Conservation (phyloP, 2,329 filamentous ascomycete genomes). For the Pleomassaria siparia region DNA sequence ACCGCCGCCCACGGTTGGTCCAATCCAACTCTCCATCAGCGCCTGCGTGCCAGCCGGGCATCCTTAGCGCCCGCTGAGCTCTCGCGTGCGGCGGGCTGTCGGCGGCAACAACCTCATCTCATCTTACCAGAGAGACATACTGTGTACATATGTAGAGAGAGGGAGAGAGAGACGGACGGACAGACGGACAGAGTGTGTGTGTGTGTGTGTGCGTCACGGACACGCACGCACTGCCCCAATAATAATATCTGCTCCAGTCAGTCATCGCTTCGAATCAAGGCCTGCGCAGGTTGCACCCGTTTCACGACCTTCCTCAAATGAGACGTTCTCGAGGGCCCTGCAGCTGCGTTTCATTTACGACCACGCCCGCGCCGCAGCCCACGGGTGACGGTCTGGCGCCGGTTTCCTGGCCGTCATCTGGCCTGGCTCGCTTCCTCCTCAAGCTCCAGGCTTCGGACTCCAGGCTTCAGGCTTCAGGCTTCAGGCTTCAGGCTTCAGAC, state of each 20-base stretch:
- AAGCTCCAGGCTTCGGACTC: too few species aligned
- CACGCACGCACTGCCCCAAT: conserved; percentile 8
- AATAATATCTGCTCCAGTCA: conserved; percentile 2
- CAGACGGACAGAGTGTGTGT: too few species aligned
- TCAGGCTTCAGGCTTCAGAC: too few species aligned
- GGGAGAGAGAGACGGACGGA: too few species aligned
- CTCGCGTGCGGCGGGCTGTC: too few species aligned
- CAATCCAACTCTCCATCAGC: neutral
- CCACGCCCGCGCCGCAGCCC: conserved; percentile 1
- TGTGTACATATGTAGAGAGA: too few species aligned
- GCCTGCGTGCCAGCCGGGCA: neutral
- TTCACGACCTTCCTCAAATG: conserved; percentile 19
- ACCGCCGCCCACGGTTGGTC: conserved; percentile 2
- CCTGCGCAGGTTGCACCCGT: conserved; percentile 9
- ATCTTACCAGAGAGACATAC: neutral
- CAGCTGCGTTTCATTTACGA: conserved; percentile 12
- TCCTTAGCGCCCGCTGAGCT: conserved; percentile 3
- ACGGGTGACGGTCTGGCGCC: neutral
- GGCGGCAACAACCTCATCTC: conserved; percentile 12
- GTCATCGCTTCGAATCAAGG: conserved; percentile 9
- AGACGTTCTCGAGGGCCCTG: conserved; percentile 2
- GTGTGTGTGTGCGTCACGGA: too few species aligned
- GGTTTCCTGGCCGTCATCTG: conserved; percentile 2
- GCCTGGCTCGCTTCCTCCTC: too few species aligned
- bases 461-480: too few species aligned